phyloP scores from a whole-genome alignment of 345 rosid species.

The Populus tremula region DNA sequence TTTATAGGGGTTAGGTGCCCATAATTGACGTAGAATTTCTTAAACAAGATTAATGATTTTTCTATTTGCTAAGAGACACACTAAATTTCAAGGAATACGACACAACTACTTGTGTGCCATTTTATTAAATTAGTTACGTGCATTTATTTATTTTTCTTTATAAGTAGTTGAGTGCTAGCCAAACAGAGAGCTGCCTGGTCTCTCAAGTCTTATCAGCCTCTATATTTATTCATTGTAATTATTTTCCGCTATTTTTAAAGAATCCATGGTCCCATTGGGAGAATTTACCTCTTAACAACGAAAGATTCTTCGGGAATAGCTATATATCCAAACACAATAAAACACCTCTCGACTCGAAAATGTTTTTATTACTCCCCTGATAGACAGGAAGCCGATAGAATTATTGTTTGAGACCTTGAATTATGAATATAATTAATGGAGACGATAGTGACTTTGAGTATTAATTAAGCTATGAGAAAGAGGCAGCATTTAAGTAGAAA shows the following conservation, averaged over 20 bases:
- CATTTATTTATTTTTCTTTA: not conserved
- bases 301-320: not conserved
- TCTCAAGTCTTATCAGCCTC: not conserved
- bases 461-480: not conserved
- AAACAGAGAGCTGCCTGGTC: too few species aligned
- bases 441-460: not conserved
- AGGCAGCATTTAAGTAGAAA: not conserved
- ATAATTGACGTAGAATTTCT: not conserved
- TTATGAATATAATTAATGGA: not conserved
- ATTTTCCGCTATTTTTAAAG: not conserved
- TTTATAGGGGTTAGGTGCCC: conserved; percentile 11
- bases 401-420: not conserved
- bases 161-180: not conserved
- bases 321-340: not conserved
- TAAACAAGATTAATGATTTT: not conserved
- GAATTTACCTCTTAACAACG: not conserved
- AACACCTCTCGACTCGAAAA: not conserved
- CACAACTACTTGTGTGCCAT: not conserved
- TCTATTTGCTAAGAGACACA: not conserved
- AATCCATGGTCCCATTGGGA: not conserved
- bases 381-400: not conserved
- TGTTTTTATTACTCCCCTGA: not conserved
- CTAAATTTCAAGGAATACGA: not conserved
- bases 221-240: not conserved
- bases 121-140: not conserved